Evolutionary conservation across 83 land plant species (phyloP).

Genomic region (Isoetes engelmannii): DNA sequence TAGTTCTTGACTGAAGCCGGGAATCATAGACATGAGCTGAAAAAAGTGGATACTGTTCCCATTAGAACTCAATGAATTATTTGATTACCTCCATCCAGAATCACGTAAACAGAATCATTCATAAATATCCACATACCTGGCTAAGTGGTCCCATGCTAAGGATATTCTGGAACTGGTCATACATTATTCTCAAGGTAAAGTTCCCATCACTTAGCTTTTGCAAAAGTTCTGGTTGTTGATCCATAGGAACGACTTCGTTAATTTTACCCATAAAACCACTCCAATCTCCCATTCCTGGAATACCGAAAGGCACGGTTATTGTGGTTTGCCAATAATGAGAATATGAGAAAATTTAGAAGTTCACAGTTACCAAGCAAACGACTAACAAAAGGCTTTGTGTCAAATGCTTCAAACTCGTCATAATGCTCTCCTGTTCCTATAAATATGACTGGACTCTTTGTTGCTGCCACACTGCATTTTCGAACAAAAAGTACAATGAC

Average conservation of each 20-base stretch:
- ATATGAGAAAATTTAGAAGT: background rate
- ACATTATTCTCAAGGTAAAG: slow-evolving; percentile 88
- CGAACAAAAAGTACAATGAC: background rate
- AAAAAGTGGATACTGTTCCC: background rate
- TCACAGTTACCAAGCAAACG: slow-evolving; percentile 62
- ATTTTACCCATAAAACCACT: slow-evolving; percentile 98
- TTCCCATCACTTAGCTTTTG: slow-evolving; percentile 90
- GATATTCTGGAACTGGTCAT: slow-evolving; percentile 94
- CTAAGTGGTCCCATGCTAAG: slow-evolving; percentile 95
- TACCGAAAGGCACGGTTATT: background rate
- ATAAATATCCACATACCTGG: slow-evolving; percentile 42
- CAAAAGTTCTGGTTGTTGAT: slow-evolving; percentile 93
- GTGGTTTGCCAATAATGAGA: background rate
- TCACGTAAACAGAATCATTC: background rate
- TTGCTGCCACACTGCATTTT: slow-evolving; percentile 83
- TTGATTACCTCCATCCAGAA: background rate
- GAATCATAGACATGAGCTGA: slow-evolving; percentile 99
- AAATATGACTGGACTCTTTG: slow-evolving; percentile 96
- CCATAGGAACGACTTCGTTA: slow-evolving; percentile 96
- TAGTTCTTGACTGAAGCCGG: slow-evolving; percentile 81
- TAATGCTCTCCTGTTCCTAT: slow-evolving; percentile 97
- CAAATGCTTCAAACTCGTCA: slow-evolving; percentile 99
- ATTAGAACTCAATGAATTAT: background rate
- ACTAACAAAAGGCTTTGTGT: slow-evolving; percentile 96
- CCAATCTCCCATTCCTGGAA: slow-evolving; percentile 97